phyloP scores from a whole-genome alignment of 345 rosid species.

The Populus davidiana region DNA sequence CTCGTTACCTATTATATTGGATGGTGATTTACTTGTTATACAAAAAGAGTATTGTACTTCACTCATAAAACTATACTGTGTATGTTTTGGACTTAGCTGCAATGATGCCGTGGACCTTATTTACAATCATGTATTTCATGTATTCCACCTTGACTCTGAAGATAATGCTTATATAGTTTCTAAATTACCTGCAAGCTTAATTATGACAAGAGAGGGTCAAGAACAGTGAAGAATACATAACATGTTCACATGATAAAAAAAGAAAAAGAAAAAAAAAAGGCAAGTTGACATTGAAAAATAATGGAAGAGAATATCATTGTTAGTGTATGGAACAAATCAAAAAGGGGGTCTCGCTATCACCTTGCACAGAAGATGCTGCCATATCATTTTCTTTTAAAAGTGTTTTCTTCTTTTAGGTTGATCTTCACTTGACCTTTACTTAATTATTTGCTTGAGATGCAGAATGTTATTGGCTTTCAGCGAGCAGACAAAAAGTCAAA shows the following conservation, averaged over 20 bases:
- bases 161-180: neutral
- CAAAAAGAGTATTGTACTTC: neutral
- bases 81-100: neutral
- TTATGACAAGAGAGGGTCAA: neutral
- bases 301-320: neutral
- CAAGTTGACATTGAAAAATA: neutral
- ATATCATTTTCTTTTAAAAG: no score
- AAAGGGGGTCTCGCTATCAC: no score
- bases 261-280: no score
- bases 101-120: neutral
- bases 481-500: slow-evolving; percentile 75
- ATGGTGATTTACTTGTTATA: neutral
- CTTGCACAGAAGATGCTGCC: no score
- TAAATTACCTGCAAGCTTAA: neutral
- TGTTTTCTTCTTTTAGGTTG: neutral
- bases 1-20: neutral
- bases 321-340: no score
- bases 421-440: neutral
- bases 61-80: neutral
- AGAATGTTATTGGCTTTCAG: slow-evolving; percentile 88
- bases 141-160: no score
- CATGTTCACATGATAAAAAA: neutral
- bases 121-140: no score
- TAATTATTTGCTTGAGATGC: slow-evolving; percentile 30
- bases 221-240: neutral